A percentile compares a stretch with the other conserved stretches of the same genome.
Evolutionary conservation across 1,139 yeast species (phyloP).

Genomic region (Arxiozyma heterogenica): DNA sequence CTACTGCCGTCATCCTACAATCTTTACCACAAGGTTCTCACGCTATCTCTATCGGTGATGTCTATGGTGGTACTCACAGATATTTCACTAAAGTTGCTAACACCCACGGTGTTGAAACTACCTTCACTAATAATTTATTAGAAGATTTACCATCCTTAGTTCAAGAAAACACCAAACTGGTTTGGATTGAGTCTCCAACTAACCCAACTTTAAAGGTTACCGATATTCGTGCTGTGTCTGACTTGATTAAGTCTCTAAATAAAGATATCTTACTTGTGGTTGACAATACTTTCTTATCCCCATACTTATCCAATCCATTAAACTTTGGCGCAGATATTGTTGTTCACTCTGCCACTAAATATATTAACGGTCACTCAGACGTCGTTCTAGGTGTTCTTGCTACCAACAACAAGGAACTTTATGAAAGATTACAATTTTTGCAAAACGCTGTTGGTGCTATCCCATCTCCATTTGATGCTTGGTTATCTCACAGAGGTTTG

Average conservation of each 20-base stretch:
- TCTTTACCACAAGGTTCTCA: slow-evolving; percentile 66
- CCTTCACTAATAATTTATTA: slow-evolving; percentile 59
- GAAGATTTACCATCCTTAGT: slow-evolving; percentile 50
- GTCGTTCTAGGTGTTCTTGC: slow-evolving; percentile 83
- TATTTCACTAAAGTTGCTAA: slow-evolving; percentile 81
- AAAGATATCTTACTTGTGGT: slow-evolving; percentile 60
- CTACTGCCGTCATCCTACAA: slow-evolving; percentile 72
- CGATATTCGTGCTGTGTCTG: slow-evolving; percentile 55
- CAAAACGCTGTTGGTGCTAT: slow-evolving; percentile 86
- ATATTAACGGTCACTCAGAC: slow-evolving; percentile 88
- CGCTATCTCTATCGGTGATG: slow-evolving; percentile 76
- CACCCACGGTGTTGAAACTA: slow-evolving; percentile 65
- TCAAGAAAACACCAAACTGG: slow-evolving; percentile 57
- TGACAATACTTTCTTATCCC: slow-evolving; percentile 91
- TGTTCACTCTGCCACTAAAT: slow-evolving; percentile 83
- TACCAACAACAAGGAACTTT: slow-evolving; percentile 52
- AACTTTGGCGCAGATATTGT: slow-evolving; percentile 78
- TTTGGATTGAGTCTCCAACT: slow-evolving; percentile 86
- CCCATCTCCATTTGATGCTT: slow-evolving; percentile 83
- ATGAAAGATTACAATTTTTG: slow-evolving; percentile 60
- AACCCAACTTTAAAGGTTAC: slow-evolving; percentile 78
- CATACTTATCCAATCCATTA: slow-evolving; percentile 82
- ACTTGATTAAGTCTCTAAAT: slow-evolving; percentile 39
- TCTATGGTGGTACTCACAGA: slow-evolving; percentile 89
- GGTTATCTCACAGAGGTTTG: slow-evolving; percentile 90